Base-by-base conservation (phyloP, 2,329 filamentous ascomycete genomes). In the Fusarium mexicanum region DNA sequence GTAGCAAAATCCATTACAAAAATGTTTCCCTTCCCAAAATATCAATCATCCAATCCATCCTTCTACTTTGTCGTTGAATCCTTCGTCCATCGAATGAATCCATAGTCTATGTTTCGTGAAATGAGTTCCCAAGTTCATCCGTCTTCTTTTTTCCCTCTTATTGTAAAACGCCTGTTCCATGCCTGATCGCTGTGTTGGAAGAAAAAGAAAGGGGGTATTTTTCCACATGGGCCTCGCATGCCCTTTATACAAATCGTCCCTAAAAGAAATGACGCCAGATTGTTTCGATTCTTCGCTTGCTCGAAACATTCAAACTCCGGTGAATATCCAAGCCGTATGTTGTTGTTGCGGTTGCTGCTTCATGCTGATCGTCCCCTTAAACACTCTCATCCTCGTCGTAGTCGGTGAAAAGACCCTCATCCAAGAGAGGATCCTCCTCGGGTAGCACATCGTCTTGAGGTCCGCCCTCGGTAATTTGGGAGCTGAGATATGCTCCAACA, bases 401-500 rank as follows among this genome's bases (percentile, higher is more conserved):
- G 62, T 79, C 77, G 37, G 80, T 74, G 40, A 82, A 77, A 31
- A 78, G 67, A 22, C 62, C 68, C 59, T 82, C 81, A 53, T 82
- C 78, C 40, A 81, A 71, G 26, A 82, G 73, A 9, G 80, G 78
- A 26, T 82, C 82, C 69, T 87, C 86, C 51, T 85, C 84, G 20
- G 77, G 79, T 44, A 78, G 76, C 73, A 78, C 84, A 62, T 85
- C 82, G 57, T 86, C 84, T 61, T 84, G 82, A 18, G 81, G 85
- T 35, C 86, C 85, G 20, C 88, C 86, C 78, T 96, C 93, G 41
- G 90, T 90, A 83, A 98, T 93, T 80, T 90, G 91, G 68, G 94
- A 87, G 81, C 93, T 94, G 78, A 96, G 86, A 58, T 93, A 84
- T 4, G 92, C 94, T 51, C 95, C 96, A 20, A 91, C 82, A 17